Conservation (phyloP, 257 asterid species). For the Mentha longifolia region DNA sequence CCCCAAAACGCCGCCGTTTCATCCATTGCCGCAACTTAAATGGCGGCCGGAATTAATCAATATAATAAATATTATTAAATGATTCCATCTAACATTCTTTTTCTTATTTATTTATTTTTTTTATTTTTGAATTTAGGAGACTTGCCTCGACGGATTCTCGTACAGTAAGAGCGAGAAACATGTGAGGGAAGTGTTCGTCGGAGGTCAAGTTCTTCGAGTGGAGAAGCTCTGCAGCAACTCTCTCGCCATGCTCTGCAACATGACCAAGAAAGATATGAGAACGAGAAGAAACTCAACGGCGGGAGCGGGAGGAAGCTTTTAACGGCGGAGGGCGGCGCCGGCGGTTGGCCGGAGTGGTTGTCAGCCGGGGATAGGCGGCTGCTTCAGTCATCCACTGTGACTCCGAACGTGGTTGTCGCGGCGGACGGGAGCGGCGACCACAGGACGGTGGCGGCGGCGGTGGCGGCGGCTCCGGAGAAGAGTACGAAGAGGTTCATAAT, state of each 20-base stretch:
- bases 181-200: slow-evolving; percentile 46
- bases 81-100: too few species aligned
- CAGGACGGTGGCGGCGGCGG: slow-evolving; percentile 74
- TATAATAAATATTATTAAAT: too few species aligned
- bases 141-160: slow-evolving; percentile 92
- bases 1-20: neutral
- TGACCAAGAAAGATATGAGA: slow-evolving; percentile 63
- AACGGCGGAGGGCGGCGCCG: slow-evolving; percentile 32
- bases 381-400: slow-evolving; percentile 67
- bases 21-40: too few species aligned
- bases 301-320: slow-evolving; percentile 52
- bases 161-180: slow-evolving; percentile 52
- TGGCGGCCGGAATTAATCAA: too few species aligned
- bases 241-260: slow-evolving; percentile 75
- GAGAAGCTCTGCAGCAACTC: slow-evolving; percentile 83
- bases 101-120: too few species aligned
- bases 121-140: slow-evolving; percentile 48
- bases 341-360: slow-evolving; percentile 78
- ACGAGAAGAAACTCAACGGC: slow-evolving; percentile 39
- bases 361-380: slow-evolving; percentile 75
- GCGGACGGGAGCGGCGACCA: slow-evolving; percentile 84
- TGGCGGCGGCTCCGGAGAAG: slow-evolving; percentile 77
- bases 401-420: slow-evolving; percentile 74
- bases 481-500: slow-evolving; percentile 64
- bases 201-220: slow-evolving; percentile 54